Evolutionary conservation across 371 early-diverging fungal genomes (phyloP).

Genomic region (Mucor plumbeus): DNA sequence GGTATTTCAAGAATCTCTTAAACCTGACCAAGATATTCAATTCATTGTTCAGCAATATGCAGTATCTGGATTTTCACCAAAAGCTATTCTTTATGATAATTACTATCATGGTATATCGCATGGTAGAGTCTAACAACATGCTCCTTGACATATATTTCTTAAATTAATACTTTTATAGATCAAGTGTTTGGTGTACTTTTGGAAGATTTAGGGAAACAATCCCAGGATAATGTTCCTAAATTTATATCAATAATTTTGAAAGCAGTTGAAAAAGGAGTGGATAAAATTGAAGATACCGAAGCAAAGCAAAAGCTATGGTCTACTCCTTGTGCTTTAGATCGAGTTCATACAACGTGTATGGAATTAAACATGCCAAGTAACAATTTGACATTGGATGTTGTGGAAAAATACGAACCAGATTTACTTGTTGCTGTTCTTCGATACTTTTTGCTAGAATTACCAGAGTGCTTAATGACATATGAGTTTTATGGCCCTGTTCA

Average conservation of each 20-base stretch:
- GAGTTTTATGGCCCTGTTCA: conserved; percentile 78
- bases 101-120: conserved; percentile 68
- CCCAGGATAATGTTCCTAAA: conserved; percentile 61
- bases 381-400: conserved; percentile 53
- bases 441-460: conserved; percentile 74
- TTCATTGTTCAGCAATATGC: conserved; percentile 78
- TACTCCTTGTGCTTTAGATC: conserved; percentile 58
- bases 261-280: conserved; percentile 39
- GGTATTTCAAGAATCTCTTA: conserved; percentile 74
- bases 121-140: conserved; percentile 38
- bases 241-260: conserved; percentile 53
- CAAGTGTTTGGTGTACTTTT: conserved; percentile 81
- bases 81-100: conserved; percentile 72
- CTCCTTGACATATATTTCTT: not conserved
- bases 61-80: conserved; percentile 73
- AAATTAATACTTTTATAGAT: conserved; percentile 33
- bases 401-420: conserved; percentile 61
- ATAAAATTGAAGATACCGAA: conserved; percentile 9
- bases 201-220: conserved; percentile 66
- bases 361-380: conserved; percentile 62
- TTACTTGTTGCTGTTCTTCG: conserved; percentile 69
- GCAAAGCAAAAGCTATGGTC: conserved; percentile 61
- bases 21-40: conserved; percentile 77
- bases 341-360: conserved; percentile 68
- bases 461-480: conserved; percentile 69